Percentiles rank a stretch among this genome's conserved stretches.
phyloP scores from a whole-genome alignment of 495 filamentous ascomycete genomes.

The Coniosporium apollinis region DNA sequence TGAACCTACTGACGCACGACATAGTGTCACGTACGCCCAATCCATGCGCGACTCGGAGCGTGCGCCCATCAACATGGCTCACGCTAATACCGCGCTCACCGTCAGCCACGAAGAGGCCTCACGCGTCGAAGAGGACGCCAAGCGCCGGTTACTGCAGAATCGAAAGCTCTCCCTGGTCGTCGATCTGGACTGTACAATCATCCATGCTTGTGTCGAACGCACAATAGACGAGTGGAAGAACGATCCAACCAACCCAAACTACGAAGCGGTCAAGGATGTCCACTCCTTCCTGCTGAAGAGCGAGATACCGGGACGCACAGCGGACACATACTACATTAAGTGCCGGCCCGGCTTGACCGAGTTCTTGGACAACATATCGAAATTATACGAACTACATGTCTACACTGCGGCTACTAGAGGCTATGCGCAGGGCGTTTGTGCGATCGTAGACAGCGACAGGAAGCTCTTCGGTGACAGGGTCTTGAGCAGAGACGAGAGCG shows the following conservation, averaged over 20 bases:
- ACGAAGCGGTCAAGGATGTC: slow-evolving; percentile 79
- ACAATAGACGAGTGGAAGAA: slow-evolving; percentile 91
- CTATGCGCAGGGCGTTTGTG: slow-evolving; percentile 81
- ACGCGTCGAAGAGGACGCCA: slow-evolving; percentile 68
- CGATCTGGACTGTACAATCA: slow-evolving; percentile 95
- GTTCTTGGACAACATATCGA: slow-evolving; percentile 64
- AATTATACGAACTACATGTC: slow-evolving; percentile 86
- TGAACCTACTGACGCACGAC: neutral
- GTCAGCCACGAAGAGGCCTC: slow-evolving; percentile 50
- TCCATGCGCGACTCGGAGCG: slow-evolving; percentile 48
- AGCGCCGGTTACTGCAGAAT: slow-evolving; percentile 58
- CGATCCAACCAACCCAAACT: slow-evolving; percentile 76
- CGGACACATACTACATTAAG: slow-evolving; percentile 95
- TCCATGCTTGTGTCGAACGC: slow-evolving; percentile 93
- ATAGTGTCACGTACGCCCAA: slow-evolving; percentile 41
- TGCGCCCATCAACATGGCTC: slow-evolving; percentile 82
- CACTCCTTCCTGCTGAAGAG: slow-evolving; percentile 71
- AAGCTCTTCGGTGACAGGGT: slow-evolving; percentile 88
- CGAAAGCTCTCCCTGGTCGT: slow-evolving; percentile 86
- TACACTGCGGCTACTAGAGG: slow-evolving; percentile 98
- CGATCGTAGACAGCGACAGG: slow-evolving; percentile 78
- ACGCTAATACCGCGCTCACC: slow-evolving; percentile 68
- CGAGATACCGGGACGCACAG: slow-evolving; percentile 56
- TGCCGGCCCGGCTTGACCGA: slow-evolving; percentile 78
- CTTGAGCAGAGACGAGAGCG: slow-evolving; percentile 91